phyloP scores from a whole-genome alignment of 805 yeast species.

The Metschnikowia gelsemii region DNA sequence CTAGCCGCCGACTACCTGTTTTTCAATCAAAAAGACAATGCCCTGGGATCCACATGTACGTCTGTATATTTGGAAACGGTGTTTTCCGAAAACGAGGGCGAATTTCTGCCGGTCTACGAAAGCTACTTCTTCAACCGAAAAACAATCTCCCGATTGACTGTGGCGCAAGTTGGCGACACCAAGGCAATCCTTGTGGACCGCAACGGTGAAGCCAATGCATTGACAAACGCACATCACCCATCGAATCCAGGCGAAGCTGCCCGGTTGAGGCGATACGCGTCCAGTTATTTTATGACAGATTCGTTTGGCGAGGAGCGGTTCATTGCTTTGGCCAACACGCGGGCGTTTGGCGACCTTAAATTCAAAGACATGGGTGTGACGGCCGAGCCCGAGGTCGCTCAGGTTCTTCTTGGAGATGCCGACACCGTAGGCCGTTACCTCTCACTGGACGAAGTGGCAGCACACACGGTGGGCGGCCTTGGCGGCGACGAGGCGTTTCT shows the following conservation, averaged over 20 bases:
- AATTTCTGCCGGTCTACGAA: conserved; percentile 32
- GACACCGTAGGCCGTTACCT: conserved; percentile 37
- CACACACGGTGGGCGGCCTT: conserved; percentile 41
- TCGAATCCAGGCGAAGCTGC: conserved; percentile 74
- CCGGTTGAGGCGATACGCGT: conserved; percentile 62
- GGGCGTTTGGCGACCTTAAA: conserved; percentile 86
- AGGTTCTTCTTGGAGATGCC: conserved; percentile 62
- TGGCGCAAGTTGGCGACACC: conserved; percentile 94
- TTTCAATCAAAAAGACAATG: conserved; percentile 37
- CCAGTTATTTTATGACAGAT: conserved; percentile 71
- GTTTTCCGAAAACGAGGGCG: conserved; percentile 28
- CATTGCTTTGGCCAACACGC: conserved; percentile 81
- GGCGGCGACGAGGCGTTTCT: conserved; percentile 89
- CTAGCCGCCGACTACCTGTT: conserved; percentile 65
- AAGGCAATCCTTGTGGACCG: conserved; percentile 82
- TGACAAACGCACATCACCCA: conserved; percentile 86
- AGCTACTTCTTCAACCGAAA: conserved; percentile 61
- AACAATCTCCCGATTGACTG: conserved; percentile 63
- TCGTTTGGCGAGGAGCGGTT: conserved; percentile 92
- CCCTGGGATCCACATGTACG: conserved; percentile 74
- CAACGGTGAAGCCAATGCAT: conserved; percentile 72
- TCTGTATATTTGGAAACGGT: conserved; percentile 56
- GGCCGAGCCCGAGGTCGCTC: conserved; percentile 87
- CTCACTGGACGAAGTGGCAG: conserved; percentile 33
- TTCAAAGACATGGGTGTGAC: conserved; percentile 83